phyloP scores from a whole-genome alignment of 2,329 filamentous ascomycete species.

The Curvularia verruculosa region DNA sequence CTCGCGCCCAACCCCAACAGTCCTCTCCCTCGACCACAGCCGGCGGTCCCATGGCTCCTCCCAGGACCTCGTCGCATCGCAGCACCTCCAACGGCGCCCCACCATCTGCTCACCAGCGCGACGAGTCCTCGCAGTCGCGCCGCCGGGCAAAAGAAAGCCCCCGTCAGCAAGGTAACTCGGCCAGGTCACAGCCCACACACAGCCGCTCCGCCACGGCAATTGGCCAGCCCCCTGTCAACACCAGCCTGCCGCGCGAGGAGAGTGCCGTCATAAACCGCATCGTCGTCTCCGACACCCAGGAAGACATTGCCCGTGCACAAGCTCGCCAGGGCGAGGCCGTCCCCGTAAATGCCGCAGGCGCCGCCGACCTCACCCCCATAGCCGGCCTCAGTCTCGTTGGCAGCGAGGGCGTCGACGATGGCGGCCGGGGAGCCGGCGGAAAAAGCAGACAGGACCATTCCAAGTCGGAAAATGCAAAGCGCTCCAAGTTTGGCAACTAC shows the following conservation, averaged over 20 bases:
- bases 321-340: slow-evolving; percentile 70
- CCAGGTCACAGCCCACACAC: slow-evolving; percentile 47
- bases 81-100: slow-evolving; percentile 44
- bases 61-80: slow-evolving; percentile 78
- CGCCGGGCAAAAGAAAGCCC: slow-evolving; percentile 57
- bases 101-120: slow-evolving; percentile 37
- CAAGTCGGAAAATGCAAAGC: slow-evolving; percentile 64
- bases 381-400: slow-evolving; percentile 58
- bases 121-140: slow-evolving; percentile 49
- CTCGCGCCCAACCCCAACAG: slow-evolving; percentile 53
- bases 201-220: slow-evolving; percentile 57
- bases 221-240: slow-evolving; percentile 59
- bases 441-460: slow-evolving; percentile 65
- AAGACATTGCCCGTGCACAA: slow-evolving; percentile 73
- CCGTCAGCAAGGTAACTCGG: slow-evolving; percentile 37
- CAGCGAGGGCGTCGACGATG: slow-evolving; percentile 59
- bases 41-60: slow-evolving; percentile 71
- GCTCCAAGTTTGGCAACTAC: slow-evolving; percentile 92
- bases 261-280: slow-evolving; percentile 80
- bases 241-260: slow-evolving; percentile 71
- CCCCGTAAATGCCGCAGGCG: slow-evolving; percentile 38
- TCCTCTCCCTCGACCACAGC: slow-evolving; percentile 52
- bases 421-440: slow-evolving; percentile 50
- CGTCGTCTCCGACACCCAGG: slow-evolving; percentile 75
- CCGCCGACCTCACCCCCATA: slow-evolving; percentile 54